phyloP scores from a whole-genome alignment of 208 protist species.

The Crithidia brevicula region DNA sequence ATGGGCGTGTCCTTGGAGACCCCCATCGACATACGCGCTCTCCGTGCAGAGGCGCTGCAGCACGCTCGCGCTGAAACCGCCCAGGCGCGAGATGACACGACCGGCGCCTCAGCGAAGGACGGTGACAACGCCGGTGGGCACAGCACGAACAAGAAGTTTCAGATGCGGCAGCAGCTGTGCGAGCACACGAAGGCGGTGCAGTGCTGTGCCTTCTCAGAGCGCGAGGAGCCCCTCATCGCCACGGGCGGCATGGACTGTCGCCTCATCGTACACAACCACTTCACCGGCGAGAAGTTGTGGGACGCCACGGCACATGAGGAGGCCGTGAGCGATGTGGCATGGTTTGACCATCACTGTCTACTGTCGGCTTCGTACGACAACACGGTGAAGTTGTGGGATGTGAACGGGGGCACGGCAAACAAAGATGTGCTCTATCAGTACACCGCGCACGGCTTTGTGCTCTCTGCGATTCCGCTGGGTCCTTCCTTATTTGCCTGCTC shows the following conservation, averaged over 20 bases:
- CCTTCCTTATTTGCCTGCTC: slow-evolving; percentile 81
- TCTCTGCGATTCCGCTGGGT: slow-evolving; percentile 70
- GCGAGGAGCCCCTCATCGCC: slow-evolving; percentile 65
- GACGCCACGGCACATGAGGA: slow-evolving; percentile 74
- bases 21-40: slow-evolving; percentile 74
- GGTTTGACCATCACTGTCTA: slow-evolving; percentile 74
- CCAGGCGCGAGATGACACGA: slow-evolving; percentile 27
- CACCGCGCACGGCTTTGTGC: slow-evolving; percentile 71
- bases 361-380: slow-evolving; percentile 86
- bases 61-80: slow-evolving; percentile 33
- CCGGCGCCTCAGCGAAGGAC: slow-evolving; percentile 21
- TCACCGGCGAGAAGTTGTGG: slow-evolving; percentile 68
- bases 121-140: slow-evolving; percentile 19
- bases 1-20: slow-evolving; percentile 78
- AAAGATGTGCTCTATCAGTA: slow-evolving; percentile 60
- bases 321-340: slow-evolving; percentile 73
- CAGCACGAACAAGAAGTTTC: slow-evolving; percentile 49
- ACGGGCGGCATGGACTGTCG: slow-evolving; percentile 83
- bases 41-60: slow-evolving; percentile 62
- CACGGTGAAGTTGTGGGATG: slow-evolving; percentile 88
- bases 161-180: slow-evolving; percentile 66
- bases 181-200: slow-evolving; percentile 86
- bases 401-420: slow-evolving; percentile 40
- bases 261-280: slow-evolving; percentile 83
- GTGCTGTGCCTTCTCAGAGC: slow-evolving; percentile 76